Evolutionary conservation across 495 filamentous ascomycete species (phyloP), one percentile per base, ranked within the genome.

Genomic region (Lichenothelia convexa): DNA sequence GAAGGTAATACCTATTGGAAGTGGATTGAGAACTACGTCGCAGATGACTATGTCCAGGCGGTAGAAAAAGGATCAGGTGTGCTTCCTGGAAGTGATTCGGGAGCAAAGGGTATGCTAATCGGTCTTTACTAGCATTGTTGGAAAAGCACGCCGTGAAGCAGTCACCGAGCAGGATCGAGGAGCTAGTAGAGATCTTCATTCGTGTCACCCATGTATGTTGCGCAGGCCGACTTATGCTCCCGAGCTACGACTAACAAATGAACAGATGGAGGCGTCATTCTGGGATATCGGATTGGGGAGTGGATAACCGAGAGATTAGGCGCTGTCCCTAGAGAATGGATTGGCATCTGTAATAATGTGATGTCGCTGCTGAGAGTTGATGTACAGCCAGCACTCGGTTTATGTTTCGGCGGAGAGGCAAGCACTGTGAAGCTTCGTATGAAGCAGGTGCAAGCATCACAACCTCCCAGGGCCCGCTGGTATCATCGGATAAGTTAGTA

Each of bases 11-110:
- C 57, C n/a, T 94, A 86, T 58, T 86, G 75, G 75, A 68, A 75
- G 34, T 94, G 86, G 86, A 80, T 94, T 32, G 57, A 82, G 51
- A 87, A 78, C 42, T 93, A 93, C 55, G 70, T 77, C 9, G 75
- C 71, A 4, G 73, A 80, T 12, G 80, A 89, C 50, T 92, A 86
- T 44, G 53, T 58, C 3, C 61, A 75, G 32, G 77, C 80, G 6
- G 74, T 87, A 24, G 60, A 56, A 39, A 59, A 68, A 2, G 80
- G 79, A 30, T 71, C 64, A 34, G 73, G 82, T 81, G 53, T 58
- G 61, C 16, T n/a, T 49, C 19, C 18, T 22, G 15, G 15, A 26
- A 29, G 21, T 21, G 34, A 18, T 20, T 30, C 6, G 1, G 4
- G 31, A 15, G 18, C 16, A 35, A 18, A 33, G 27, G 34, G 38